These are phyloP conservation scores for Solanum acaule DNA, from an alignment of 257 asterid species.

Conservation along the genomic window DNA sequence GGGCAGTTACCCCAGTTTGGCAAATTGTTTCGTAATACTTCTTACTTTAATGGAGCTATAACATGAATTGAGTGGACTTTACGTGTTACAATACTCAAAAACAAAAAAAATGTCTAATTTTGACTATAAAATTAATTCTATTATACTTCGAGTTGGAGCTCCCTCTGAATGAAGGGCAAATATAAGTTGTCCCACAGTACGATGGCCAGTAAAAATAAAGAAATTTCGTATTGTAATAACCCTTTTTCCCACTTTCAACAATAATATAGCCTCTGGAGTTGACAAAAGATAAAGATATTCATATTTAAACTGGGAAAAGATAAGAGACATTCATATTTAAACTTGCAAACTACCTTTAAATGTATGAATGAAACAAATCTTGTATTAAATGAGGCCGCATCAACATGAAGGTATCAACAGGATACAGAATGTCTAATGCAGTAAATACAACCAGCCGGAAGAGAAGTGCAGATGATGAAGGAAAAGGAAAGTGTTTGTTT, in stretches of 20 bases:
- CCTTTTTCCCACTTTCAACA: neutral
- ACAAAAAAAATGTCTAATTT: neutral
- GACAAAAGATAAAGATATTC: neutral
- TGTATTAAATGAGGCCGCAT: neutral
- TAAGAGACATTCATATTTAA: neutral
- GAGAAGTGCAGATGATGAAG: neutral
- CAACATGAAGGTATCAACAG: neutral
- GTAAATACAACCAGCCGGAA: neutral
- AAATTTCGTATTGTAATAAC: neutral
- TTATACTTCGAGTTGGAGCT: neutral
- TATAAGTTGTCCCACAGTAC: neutral
- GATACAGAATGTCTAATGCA: neutral
- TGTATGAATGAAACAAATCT: neutral
- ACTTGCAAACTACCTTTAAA: neutral
- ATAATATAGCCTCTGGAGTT: neutral
- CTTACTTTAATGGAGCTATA: neutral
- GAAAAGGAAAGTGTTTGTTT: neutral
- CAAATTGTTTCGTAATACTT: neutral
- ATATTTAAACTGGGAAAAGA: neutral
- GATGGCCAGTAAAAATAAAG: neutral
- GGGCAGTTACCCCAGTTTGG: neutral
- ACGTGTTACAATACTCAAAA: neutral
- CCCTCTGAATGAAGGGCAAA: neutral
- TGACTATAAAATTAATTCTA: neutral
- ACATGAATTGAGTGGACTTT: neutral